Conservation (phyloP, 1,139 yeast genomes). For the Saccharomycopsis phalli region DNA sequence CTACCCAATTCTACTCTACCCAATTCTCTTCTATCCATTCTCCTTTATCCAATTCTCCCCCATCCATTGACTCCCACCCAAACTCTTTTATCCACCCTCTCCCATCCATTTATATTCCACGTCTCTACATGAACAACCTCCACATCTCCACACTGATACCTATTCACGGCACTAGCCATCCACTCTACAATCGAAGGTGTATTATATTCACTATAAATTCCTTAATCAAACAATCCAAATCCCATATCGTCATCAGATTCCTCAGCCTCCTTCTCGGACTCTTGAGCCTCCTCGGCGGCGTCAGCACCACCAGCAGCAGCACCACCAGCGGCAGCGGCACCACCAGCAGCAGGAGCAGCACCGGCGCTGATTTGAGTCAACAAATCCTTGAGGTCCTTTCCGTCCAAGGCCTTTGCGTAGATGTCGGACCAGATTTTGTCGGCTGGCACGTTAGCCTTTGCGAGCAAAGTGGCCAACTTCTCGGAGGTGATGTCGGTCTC, state of each 20-base stretch:
- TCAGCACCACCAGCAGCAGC: conserved; percentile 58
- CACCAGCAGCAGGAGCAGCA: conserved; percentile 52
- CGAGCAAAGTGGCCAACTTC: conserved; percentile 75
- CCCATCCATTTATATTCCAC: too few relatives aligned
- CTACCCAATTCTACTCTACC: too few relatives aligned
- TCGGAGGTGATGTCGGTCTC: conserved; percentile 92
- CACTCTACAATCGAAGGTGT: too few relatives aligned
- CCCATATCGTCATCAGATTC: conserved; percentile 85
- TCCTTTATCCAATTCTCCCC: too few relatives aligned
- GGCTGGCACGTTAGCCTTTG: conserved; percentile 85
- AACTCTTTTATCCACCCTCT: too few relatives aligned
- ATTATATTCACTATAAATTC: too few relatives aligned
- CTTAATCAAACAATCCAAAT: conserved; percentile 40
- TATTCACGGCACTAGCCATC: too few relatives aligned
- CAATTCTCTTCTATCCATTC: too few relatives aligned
- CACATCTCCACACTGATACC: too few relatives aligned
- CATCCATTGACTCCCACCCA: too few relatives aligned
- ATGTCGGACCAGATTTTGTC: conserved; percentile 91
- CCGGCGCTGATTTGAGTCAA: conserved; percentile 70
- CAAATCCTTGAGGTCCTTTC: conserved; percentile 90
- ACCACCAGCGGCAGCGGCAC: conserved; percentile 47
- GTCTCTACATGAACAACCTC: too few relatives aligned
- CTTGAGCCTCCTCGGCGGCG: conserved; percentile 43
- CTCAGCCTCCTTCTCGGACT: conserved; percentile 36
- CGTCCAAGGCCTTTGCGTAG: conserved; percentile 95